phyloP scores from a whole-genome alignment of 495 filamentous ascomycete species.

The Penicillium subrubescens region DNA sequence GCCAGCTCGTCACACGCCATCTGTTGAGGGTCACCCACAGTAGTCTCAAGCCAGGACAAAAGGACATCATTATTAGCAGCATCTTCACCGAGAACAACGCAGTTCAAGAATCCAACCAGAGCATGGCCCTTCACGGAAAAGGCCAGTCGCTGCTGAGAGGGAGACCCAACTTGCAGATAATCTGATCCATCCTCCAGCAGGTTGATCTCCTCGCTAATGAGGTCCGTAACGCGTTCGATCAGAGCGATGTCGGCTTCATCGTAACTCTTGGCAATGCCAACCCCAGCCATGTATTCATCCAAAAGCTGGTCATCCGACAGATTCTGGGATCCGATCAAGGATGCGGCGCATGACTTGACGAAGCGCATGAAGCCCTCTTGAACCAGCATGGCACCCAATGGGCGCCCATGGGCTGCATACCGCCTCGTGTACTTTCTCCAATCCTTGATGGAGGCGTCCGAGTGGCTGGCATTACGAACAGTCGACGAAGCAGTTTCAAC shows the following conservation, averaged over 20 bases:
- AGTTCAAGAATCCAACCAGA: conserved; percentile 83
- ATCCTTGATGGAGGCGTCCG: conserved; percentile 57
- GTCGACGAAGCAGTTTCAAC: conserved; percentile 87
- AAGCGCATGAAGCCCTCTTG: conserved; percentile 85
- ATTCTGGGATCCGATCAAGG: conserved; percentile 60
- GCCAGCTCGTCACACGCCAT: conserved; percentile 78
- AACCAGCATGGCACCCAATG: conserved; percentile 89
- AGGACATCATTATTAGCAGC: conserved; percentile 79
- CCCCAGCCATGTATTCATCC: conserved; percentile 67
- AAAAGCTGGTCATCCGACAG: conserved; percentile 67
- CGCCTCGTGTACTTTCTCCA: conserved; percentile 85
- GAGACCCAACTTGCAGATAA: conserved; percentile 80
- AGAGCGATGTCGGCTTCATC: conserved; percentile 42
- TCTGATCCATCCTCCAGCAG: conserved; percentile 87
- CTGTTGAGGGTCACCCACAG: conserved; percentile 72
- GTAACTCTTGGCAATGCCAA: conserved; percentile 52
- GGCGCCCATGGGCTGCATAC: conserved; percentile 76
- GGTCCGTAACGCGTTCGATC: conserved; percentile 70
- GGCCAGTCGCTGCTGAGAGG: conserved; percentile 84
- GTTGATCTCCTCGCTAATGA: conserved; percentile 79
- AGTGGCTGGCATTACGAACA: conserved; percentile 62
- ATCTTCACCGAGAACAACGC: conserved; percentile 75
- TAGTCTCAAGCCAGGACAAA: conserved; percentile 82
- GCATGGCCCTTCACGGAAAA: conserved; percentile 82
- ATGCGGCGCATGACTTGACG: conserved; percentile 74